A percentile compares a stretch with the other conserved stretches of the same genome.
Evolutionary conservation across 106 monocot genomes (phyloP).

Genomic region (Acorus gramineus): DNA sequence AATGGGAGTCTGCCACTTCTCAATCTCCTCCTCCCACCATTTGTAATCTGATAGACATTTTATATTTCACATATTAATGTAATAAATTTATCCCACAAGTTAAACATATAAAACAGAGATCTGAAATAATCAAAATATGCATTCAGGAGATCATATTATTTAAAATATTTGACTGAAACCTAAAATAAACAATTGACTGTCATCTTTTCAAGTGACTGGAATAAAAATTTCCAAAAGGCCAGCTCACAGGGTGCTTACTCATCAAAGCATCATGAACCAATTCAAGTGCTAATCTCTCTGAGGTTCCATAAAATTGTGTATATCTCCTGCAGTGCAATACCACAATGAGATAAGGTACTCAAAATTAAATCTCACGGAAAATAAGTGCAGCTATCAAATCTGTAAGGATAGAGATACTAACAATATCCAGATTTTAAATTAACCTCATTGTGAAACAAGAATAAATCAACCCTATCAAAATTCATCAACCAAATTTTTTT

Average conservation of each 20-base stretch:
- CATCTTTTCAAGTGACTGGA: too few species aligned
- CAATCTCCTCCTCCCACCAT: slow-evolving; percentile 98
- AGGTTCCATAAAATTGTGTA: slow-evolving; percentile 94
- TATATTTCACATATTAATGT: too few species aligned
- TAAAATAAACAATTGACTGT: too few species aligned
- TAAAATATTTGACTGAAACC: too few species aligned
- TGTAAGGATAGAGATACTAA: not conserved
- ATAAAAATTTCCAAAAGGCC: not conserved
- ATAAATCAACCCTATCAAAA: not conserved
- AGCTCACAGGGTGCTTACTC: slow-evolving; percentile 41
- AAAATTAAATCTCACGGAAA: too few species aligned
- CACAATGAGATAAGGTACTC: too few species aligned
- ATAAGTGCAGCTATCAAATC: too few species aligned
- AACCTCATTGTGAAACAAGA: slow-evolving; percentile 1
- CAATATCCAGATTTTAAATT: not conserved
- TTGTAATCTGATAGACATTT: slow-evolving; percentile 59
- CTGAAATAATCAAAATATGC: too few species aligned
- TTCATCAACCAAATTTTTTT: not conserved
- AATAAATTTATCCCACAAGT: too few species aligned
- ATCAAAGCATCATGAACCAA: slow-evolving; percentile 90
- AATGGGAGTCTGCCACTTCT: slow-evolving; percentile 96
- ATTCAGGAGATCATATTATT: too few species aligned
- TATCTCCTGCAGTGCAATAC: slow-evolving; percentile 52
- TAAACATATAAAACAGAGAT: too few species aligned
- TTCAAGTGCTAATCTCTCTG: slow-evolving; percentile 66